phyloP scores from a whole-genome alignment of 768 basidiomycete species.

The Rhodotorula graminis region DNA sequence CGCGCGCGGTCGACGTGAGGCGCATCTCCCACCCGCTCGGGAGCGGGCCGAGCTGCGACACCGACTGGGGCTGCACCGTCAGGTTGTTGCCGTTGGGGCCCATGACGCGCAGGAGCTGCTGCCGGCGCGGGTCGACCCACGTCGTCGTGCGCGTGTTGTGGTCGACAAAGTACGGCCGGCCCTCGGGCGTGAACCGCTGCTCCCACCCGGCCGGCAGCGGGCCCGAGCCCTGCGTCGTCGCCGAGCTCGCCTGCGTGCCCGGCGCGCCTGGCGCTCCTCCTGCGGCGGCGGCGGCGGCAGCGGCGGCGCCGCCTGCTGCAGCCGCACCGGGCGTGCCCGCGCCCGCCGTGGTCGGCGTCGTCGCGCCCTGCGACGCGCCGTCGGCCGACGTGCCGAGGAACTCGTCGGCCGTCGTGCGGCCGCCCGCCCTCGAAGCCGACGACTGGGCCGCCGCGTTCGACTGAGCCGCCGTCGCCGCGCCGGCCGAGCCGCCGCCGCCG shows the following conservation, averaged over 20 bases:
- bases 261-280: slow-evolving; percentile 24
- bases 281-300: background rate
- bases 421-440: slow-evolving; percentile 43
- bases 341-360: slow-evolving; percentile 34
- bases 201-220: slow-evolving; percentile 97
- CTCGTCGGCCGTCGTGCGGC: slow-evolving; percentile 52
- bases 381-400: slow-evolving; percentile 42
- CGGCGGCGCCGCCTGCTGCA: slow-evolving; percentile 12
- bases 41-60: slow-evolving; percentile 90
- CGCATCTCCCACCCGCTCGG: slow-evolving; percentile 99
- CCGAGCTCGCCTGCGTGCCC: slow-evolving; percentile 41
- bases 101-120: slow-evolving; percentile 94
- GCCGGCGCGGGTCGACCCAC: slow-evolving; percentile 98
- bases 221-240: slow-evolving; percentile 72
- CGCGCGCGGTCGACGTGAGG: slow-evolving; percentile 91
- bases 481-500: background rate
- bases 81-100: slow-evolving; percentile 85
- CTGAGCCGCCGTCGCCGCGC: no score
- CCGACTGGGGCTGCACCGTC: slow-evolving; percentile 85
- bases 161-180: slow-evolving; percentile 97
- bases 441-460: background rate
- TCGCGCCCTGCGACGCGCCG: slow-evolving; percentile 45
- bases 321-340: slow-evolving; percentile 37
- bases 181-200: slow-evolving; percentile 96
- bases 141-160: slow-evolving; percentile 99